A percentile compares a stretch with the other conserved stretches of the same genome.
These are phyloP conservation scores for Trichoderma hamatum DNA, from an alignment of 2,329 filamentous ascomycete species.

Conservation along the genomic window DNA sequence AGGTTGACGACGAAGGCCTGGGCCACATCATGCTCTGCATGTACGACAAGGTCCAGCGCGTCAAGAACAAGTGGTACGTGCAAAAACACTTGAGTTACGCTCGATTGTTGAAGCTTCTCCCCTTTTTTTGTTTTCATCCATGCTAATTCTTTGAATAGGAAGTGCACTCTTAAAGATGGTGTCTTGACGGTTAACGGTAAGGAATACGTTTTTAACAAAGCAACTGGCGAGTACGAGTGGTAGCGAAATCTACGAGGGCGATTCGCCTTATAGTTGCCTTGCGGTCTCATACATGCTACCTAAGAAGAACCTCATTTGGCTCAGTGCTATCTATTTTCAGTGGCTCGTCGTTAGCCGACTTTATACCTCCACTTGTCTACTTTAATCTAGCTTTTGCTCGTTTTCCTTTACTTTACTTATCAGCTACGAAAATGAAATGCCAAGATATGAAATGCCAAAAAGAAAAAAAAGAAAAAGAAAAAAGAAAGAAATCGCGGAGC, in stretches of 20 bases:
- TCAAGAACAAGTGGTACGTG: slow-evolving; percentile 93
- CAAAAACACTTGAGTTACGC: background rate
- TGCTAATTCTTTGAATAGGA: slow-evolving; percentile 57
- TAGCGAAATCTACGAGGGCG: slow-evolving; percentile 47
- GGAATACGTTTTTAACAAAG: slow-evolving; percentile 98
- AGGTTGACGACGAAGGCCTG: slow-evolving; percentile 82
- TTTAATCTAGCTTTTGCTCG: slow-evolving; percentile 18
- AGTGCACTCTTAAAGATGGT: slow-evolving; percentile 97
- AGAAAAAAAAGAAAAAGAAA: background rate
- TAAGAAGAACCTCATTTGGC: background rate
- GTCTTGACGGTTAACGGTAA: slow-evolving; percentile 91
- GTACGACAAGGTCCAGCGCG: slow-evolving; percentile 97
- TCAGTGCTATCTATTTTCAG: background rate
- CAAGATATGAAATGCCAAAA: background rate
- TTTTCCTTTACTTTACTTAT: background rate
- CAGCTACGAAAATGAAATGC: background rate
- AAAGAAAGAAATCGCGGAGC: background rate
- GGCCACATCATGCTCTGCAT: slow-evolving; percentile 97
- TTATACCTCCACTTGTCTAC: slow-evolving; percentile 3
- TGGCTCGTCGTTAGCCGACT: background rate
- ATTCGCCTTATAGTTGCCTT: background rate
- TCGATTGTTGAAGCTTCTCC: no score
- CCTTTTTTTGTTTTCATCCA: background rate
- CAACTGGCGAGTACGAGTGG: slow-evolving; percentile 97
- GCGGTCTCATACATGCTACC: background rate